Evolutionary conservation across 2,329 filamentous ascomycete genomes (phyloP).

Genomic region (Ceratocystis albifundus): DNA sequence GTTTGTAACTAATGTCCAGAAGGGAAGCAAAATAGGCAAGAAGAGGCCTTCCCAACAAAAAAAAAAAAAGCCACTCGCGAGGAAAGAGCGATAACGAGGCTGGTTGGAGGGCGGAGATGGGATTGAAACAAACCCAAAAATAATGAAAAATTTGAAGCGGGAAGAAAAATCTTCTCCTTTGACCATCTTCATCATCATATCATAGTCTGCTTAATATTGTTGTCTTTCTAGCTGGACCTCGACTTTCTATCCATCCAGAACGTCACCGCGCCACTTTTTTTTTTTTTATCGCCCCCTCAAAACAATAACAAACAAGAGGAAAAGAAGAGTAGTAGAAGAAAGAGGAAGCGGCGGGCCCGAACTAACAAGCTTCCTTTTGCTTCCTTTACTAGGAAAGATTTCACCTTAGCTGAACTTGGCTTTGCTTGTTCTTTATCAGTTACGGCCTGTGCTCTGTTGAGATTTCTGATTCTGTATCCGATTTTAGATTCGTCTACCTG

Average conservation of each 20-base stretch:
- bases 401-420: background rate
- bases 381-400: background rate
- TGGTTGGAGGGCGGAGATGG: no score
- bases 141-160: no score
- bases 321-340: background rate
- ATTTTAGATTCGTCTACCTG: background rate
- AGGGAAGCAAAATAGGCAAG: no score
- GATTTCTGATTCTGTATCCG: background rate
- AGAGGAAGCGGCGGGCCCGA: slow-evolving; percentile 13
- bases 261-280: slow-evolving; percentile 10
- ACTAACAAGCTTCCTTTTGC: slow-evolving; percentile 15
- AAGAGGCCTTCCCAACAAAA: no score
- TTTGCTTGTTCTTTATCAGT: slow-evolving; percentile 1
- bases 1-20: no score
- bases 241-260: slow-evolving; percentile 2
- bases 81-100: no score
- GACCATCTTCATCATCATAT: no score
- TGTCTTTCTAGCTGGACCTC: background rate
- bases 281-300: background rate
- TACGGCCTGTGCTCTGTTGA: slow-evolving; percentile 8
- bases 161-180: background rate
- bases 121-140: no score
- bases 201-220: background rate
- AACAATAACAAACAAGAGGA: slow-evolving; percentile 10
- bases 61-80: no score